These are phyloP conservation scores for Capronia americana DNA, from an alignment of 2,329 filamentous ascomycete species.

Conservation along the genomic window DNA sequence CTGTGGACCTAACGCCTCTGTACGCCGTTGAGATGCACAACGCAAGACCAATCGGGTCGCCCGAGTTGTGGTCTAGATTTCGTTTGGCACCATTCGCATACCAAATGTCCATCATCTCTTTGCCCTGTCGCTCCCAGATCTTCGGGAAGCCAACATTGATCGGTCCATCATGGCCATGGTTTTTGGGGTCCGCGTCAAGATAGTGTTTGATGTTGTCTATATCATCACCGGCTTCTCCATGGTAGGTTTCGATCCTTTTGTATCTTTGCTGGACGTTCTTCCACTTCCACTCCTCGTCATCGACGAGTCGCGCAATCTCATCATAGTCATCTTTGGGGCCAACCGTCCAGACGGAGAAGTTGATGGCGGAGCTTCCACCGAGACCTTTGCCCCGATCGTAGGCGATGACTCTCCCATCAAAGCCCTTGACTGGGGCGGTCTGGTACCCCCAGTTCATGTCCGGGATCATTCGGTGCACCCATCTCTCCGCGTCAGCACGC, in stretches of 20 bases:
- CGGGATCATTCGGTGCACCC: constrained; percentile 56
- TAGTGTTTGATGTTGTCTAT: constrained; percentile 54
- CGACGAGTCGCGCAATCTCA: constrained; percentile 63
- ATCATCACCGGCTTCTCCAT: constrained; percentile 45
- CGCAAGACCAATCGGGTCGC: constrained; percentile 64
- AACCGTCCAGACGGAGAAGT: constrained; percentile 61
- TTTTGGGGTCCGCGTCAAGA: constrained; percentile 50
- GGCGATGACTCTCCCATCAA: constrained; percentile 53
- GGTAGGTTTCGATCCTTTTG: constrained; percentile 62
- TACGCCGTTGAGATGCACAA: constrained; percentile 58
- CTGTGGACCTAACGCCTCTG: constrained; percentile 58
- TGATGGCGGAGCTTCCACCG: constrained; percentile 61
- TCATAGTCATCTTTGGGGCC: constrained; percentile 68
- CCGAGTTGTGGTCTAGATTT: constrained; percentile 65
- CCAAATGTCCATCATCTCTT: constrained; percentile 55
- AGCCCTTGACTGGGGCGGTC: constrained; percentile 55
- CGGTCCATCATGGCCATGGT: constrained; percentile 59
- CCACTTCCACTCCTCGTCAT: constrained; percentile 64
- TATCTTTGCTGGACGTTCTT: constrained; percentile 58
- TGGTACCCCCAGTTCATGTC: constrained; percentile 63
- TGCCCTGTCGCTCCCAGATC: constrained; percentile 59
- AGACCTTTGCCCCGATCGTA: constrained; percentile 60
- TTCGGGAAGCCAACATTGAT: constrained; percentile 57
- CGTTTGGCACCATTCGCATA: constrained; percentile 56
- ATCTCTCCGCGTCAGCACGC: constrained; percentile 63